Percentiles rank a stretch among this genome's conserved stretches.
phyloP scores from a whole-genome alignment of 2,329 filamentous ascomycete genomes.

The Dactylonectria estremocensis region DNA sequence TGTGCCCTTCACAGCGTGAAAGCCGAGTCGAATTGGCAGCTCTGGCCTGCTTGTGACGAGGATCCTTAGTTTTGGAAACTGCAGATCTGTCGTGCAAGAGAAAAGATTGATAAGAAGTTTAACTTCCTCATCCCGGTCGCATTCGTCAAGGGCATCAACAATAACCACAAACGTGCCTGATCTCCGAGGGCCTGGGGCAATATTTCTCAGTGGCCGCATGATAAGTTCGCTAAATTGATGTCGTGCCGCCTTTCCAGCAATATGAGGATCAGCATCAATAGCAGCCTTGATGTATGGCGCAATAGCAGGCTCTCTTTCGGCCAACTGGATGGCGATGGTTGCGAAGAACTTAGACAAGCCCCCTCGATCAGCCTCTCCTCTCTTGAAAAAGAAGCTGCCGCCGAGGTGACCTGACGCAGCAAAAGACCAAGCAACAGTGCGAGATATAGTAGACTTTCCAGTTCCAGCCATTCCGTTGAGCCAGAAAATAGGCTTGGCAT shows the following conservation, averaged over 20 bases:
- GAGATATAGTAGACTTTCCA: too few relatives aligned
- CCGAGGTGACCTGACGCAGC: too few relatives aligned
- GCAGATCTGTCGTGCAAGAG: neutral
- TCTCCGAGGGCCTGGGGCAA: neutral
- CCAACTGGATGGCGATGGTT: too few relatives aligned
- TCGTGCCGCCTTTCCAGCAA: neutral
- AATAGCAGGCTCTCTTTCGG: neutral
- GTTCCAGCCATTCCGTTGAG: too few relatives aligned
- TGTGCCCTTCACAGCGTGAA: constrained; percentile 43
- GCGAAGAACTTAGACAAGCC: too few relatives aligned
- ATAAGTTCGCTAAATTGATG: neutral
- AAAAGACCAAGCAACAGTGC: too few relatives aligned
- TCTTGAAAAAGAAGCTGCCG: too few relatives aligned
- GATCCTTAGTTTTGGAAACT: neutral
- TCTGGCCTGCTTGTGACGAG: constrained; percentile 2
- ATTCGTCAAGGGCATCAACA: neutral
- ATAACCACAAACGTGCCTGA: neutral
- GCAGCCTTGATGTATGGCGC: neutral
- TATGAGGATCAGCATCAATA: neutral
- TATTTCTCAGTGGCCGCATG: neutral
- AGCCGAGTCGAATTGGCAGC: constrained; percentile 47
- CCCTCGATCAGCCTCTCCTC: too few relatives aligned
- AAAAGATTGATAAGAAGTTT: neutral
- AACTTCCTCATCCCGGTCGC: neutral
- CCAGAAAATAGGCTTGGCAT: too few relatives aligned